These are phyloP conservation scores for Cucurbita ficifolia DNA, from an alignment of 306 rosid genomes.

Conservation along the genomic window DNA sequence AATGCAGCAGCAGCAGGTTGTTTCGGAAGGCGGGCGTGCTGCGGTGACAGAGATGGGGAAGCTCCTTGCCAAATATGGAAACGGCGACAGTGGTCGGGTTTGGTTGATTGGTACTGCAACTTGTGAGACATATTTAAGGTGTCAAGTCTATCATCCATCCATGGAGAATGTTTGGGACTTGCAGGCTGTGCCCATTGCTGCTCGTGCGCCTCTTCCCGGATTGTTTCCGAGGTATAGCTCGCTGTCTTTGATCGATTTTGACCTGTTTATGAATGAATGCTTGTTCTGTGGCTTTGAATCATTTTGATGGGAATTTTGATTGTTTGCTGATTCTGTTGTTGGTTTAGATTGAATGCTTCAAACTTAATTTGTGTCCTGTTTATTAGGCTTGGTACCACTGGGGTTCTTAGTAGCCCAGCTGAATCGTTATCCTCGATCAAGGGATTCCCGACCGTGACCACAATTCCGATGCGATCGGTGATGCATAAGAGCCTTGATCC, in stretches of 20 bases:
- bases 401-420: constrained; percentile 61
- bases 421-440: constrained; percentile 64
- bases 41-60: constrained; percentile 71
- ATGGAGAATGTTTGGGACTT: constrained; percentile 99
- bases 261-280: neutral
- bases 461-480: constrained; percentile 26
- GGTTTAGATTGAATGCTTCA: neutral
- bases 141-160: constrained; percentile 97
- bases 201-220: constrained; percentile 45
- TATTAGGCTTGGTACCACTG: constrained; percentile 63
- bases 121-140: constrained; percentile 92
- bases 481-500: constrained; percentile 49
- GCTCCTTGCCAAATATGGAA: constrained; percentile 46
- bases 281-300: constrained; percentile 5
- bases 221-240: constrained; percentile 57
- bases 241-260: neutral
- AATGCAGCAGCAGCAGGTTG: constrained; percentile 34
- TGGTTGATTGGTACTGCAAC: constrained; percentile 95
- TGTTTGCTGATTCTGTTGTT: neutral
- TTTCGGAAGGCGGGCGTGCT: constrained; percentile 56
- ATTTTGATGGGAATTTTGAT: neutral
- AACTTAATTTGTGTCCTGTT: neutral
- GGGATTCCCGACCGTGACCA: constrained; percentile 31
- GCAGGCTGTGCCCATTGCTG: constrained; percentile 78
- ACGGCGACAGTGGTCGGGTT: constrained; percentile 27